Conservation (phyloP, 73 alveolate genomes). For the Paramecium primaurelia region DNA sequence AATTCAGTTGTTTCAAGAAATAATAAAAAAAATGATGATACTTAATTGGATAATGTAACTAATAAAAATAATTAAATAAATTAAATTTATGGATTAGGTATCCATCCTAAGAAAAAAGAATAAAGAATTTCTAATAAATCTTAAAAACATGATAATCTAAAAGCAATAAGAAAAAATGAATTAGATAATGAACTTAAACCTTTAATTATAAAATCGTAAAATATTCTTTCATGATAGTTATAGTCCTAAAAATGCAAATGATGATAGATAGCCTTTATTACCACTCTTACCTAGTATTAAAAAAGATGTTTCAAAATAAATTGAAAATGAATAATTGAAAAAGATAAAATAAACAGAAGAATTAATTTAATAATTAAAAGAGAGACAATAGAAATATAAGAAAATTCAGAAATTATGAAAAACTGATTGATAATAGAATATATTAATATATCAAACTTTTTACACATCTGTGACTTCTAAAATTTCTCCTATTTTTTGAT, state of each 20-base stretch:
- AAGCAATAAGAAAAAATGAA: background rate
- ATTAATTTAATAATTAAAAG: constrained; percentile 1
- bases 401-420: background rate
- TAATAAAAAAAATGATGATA: constrained; percentile 8
- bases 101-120: background rate
- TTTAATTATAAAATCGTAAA: background rate
- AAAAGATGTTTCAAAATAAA: background rate
- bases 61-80: background rate
- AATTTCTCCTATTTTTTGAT: background rate
- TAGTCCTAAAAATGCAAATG: background rate
- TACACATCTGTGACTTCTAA: background rate
- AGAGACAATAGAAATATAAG: background rate
- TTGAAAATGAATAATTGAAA: background rate
- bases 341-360: constrained; percentile 33
- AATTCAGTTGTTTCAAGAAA: background rate
- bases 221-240: background rate
- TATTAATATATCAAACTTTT: background rate
- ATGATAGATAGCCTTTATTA: background rate
- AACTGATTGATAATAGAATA: background rate
- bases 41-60: background rate
- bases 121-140: constrained; percentile 13
- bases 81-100: background rate
- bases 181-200: background rate
- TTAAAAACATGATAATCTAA: background rate
- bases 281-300: constrained; percentile 25